A percentile compares a stretch with the other conserved stretches of the same genome.
These are phyloP conservation scores for Neurospora sublineolata DNA, from an alignment of 495 filamentous ascomycete genomes.

Conservation along the genomic window DNA sequence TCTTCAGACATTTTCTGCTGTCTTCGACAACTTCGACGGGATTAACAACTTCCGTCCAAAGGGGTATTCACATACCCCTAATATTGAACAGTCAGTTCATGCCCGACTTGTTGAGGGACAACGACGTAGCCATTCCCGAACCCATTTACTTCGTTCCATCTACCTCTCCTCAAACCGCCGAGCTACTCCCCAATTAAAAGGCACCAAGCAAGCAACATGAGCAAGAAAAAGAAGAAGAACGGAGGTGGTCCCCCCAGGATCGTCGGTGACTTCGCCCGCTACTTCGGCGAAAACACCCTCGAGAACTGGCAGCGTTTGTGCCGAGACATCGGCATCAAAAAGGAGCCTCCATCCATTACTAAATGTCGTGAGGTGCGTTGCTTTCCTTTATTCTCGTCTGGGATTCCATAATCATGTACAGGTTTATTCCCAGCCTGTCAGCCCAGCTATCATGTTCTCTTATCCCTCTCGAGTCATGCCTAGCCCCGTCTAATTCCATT, in stretches of 20 bases:
- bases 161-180: background rate
- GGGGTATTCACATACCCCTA: background rate
- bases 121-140: background rate
- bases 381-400: background rate
- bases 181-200: background rate
- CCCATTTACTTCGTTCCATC: background rate
- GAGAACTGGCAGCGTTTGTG: conserved; percentile 26
- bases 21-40: background rate
- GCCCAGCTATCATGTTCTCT: no score
- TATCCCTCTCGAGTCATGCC: background rate
- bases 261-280: conserved; percentile 11
- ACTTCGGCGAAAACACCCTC: conserved; percentile 21
- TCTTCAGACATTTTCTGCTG: background rate
- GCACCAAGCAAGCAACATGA: background rate
- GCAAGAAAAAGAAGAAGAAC: background rate
- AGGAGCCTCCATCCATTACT: conserved; percentile 17
- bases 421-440: no score
- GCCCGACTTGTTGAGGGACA: background rate
- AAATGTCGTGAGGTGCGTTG: conserved; percentile 25
- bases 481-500: no score
- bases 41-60: background rate
- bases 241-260: background rate
- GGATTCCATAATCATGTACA: no score
- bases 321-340: conserved; percentile 20
- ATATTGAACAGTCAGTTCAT: background rate